Base-by-base conservation (phyloP, 2,329 filamentous ascomycete genomes). In the Alternaria brassicicola region DNA sequence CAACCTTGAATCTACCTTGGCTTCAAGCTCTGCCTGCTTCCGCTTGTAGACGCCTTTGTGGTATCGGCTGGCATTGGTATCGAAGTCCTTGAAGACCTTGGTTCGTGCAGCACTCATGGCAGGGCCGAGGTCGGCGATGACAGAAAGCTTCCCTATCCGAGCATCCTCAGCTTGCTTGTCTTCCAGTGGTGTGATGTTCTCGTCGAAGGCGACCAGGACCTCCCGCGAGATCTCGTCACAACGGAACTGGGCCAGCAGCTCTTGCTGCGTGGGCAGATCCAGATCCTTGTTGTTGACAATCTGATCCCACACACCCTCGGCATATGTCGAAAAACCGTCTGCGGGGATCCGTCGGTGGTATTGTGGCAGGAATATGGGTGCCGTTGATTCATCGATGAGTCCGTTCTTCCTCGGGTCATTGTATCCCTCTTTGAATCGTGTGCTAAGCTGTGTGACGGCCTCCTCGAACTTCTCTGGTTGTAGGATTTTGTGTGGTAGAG, bases 251-350 rank as follows among this genome's bases (percentile, higher is more conserved):
- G 95, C 95, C 52, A 99, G 85, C 43, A 99, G 84, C 77, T 99
- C 95, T 79, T 99, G 95, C 76, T 99, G 95, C 0, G 95, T 98
- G 3, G 95, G 95, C 58, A 99, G 80, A 78, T 99, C 95, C 53
- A 99, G 84, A 73, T 99, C 95, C 79, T 99, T 99, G 84, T 99
- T 99, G 82, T 94, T 91, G 69, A 97, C 93, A 74, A 99, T 99
- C 79, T 98, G 94, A 71, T 98, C 93, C 95, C 95, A 99, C 42
- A 99, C 88, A 38, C 93, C 92, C 75, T 95, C 88, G 0, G 95
- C 93, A 70, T 99, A 99, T 59, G 93, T 85, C 0, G 94, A 91
- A 74, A 98, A 95, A n/a, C 95, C 95, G 77, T 99, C 95, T 9
- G 95, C 95, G 10, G 95, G 95, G 63, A 99, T 99, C 56, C 95